Conservation (phyloP, 2,329 filamentous ascomycete species). For the Alternaria sp. region DNA sequence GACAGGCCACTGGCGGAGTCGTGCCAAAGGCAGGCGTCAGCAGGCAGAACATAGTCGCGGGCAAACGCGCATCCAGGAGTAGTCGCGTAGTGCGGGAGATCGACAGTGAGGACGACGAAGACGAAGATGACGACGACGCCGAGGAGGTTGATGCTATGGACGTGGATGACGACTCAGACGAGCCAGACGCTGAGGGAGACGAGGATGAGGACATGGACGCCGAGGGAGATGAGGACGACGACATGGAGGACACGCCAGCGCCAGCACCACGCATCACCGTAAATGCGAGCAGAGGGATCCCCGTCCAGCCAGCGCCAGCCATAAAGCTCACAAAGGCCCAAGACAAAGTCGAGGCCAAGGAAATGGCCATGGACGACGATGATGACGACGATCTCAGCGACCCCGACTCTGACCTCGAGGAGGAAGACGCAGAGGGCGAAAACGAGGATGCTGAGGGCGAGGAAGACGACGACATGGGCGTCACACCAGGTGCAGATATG, state of each 20-base stretch:
- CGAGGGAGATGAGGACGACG: constrained; percentile 49
- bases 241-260: constrained; percentile 43
- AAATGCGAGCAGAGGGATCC: constrained; percentile 26
- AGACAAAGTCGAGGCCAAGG: constrained; percentile 57
- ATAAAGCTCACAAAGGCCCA: constrained; percentile 43
- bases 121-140: constrained; percentile 48
- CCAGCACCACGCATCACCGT: constrained; percentile 38
- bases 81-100: constrained; percentile 49
- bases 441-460: constrained; percentile 50
- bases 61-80: constrained; percentile 48
- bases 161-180: constrained; percentile 49
- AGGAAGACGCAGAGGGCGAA: constrained; percentile 57
- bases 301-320: constrained; percentile 46
- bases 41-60: constrained; percentile 45
- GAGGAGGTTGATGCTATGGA: constrained; percentile 51
- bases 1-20: constrained; percentile 53
- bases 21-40: constrained; percentile 39
- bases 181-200: constrained; percentile 43
- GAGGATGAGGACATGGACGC: constrained; percentile 50
- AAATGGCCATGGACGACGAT: constrained; percentile 57
- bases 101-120: constrained; percentile 52
- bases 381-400: constrained; percentile 53
- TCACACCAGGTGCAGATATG: constrained; percentile 43
- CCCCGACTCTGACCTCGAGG: constrained; percentile 48
- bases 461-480: constrained; percentile 49